Evolutionary conservation across 257 asterid genomes (phyloP), one percentile per base, ranked within the genome.

Genomic region (Gynochthodes officinalis): DNA sequence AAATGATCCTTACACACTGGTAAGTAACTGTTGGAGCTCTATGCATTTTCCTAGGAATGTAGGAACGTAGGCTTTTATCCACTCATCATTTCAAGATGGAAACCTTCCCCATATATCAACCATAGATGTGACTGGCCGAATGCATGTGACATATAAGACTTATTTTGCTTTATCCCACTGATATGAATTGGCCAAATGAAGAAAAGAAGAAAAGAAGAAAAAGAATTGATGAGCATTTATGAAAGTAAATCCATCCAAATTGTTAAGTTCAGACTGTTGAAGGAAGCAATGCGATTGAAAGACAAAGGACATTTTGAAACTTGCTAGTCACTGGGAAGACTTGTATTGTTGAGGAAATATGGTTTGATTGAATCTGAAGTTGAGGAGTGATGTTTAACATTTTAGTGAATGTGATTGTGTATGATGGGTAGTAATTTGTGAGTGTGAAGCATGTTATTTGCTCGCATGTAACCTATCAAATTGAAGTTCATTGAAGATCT

Each of bases 1-100:
- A 61, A 84, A 90, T 74, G 99, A 95, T 81, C 99, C 99, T 73
- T 95, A 87, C 76, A 90, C 99, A 65, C 90, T 95, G 98, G 99
- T 94, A 86, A 67, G 71, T 50, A 75, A 16, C 21, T 21, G 7
- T n/a, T n/a, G n/a, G n/a, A n/a, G n/a, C n/a, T n/a, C n/a, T n/a
- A 42, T 42, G 48, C 48, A 42, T 13, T 42, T 10, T 42, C 48
- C 48, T 6, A 42, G n/a, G n/a, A n/a, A n/a, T n/a, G n/a, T n/a
- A n/a, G n/a, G n/a, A n/a, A n/a, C n/a, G n/a, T n/a, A n/a, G n/a
- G n/a, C n/a, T n/a, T n/a, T n/a, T n/a, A n/a, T n/a, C n/a, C n/a
- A n/a, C n/a, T n/a, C n/a, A n/a, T n/a, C n/a, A n/a, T n/a, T n/a
- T n/a, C n/a, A n/a, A n/a, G n/a, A n/a, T n/a, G n/a, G n/a, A n/a